Evolutionary conservation across 176 grass and related monocot genomes (phyloP), one percentile per base, ranked within the genome.

Genomic region (Olyra latifolia): DNA sequence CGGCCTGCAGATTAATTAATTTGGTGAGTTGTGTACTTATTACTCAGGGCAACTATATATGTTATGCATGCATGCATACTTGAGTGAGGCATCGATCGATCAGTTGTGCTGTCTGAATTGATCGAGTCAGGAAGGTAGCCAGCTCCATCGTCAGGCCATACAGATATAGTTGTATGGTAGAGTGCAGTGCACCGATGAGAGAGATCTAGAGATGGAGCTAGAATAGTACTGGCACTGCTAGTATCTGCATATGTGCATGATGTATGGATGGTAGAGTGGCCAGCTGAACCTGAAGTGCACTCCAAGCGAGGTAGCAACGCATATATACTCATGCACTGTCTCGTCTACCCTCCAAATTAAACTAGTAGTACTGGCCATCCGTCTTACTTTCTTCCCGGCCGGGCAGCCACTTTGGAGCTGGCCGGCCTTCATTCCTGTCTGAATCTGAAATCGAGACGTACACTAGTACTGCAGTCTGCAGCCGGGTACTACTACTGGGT

Each of bases 211-310:
- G 32, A 35, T 35, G 32, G 32, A 35, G 32, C 32, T 35, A 76
- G 42, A 11, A 3, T 11, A 40, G 53, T 73, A 23, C 44, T 75
- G 62, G 20, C 58, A 50, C 13, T 59, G 66, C 64, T 5, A 38
- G 69, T 54, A 82, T 63, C 14, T 68, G 68, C 47, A 39, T 54
- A 82, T 63, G 13, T 68, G 68, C 47, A 39, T 72, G 39, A 24
- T 39, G 28, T 71, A 62, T 78, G 83, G 66, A 69, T 87, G 88
- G 83, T 87, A 80, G 88, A 83, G 32, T 35, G 32, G 32, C 32
- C 32, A 35, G 57, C 75, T 44, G 83, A 80, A 77, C 62, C 72
- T 97, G 90, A 92, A 92, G 94, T 97, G 91, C 91, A 97, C 94
- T 97, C 91, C 92, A 97, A 97, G 94, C 32, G 2, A 35, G 32